phyloP scores from a whole-genome alignment of 2,329 filamentous ascomycete species.

The Elsinoe perseae region DNA sequence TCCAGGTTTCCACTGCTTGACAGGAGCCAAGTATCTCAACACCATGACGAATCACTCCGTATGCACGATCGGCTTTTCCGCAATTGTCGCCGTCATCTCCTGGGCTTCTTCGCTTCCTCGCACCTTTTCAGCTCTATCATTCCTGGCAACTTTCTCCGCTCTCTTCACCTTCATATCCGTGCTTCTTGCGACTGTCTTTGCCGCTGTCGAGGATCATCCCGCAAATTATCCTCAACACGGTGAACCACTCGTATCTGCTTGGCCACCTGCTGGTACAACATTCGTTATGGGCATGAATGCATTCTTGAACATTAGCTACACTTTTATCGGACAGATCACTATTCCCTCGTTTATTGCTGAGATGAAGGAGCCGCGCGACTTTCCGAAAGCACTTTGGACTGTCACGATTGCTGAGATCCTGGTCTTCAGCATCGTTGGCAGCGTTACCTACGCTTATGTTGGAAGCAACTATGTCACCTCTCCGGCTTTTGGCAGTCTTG shows the following conservation, averaged over 20 bases:
- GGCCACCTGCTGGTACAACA: constrained; percentile 62
- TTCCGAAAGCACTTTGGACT: constrained; percentile 85
- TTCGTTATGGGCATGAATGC: constrained; percentile 79
- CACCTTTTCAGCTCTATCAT: constrained; percentile 73
- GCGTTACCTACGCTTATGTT: constrained; percentile 76
- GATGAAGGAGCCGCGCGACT: constrained; percentile 74
- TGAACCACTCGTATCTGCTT: constrained; percentile 57
- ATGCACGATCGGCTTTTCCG: constrained; percentile 73
- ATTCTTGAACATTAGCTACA: constrained; percentile 93
- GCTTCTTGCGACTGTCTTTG: constrained; percentile 73
- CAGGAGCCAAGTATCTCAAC: constrained; percentile 81
- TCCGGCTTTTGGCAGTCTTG: constrained; percentile 78
- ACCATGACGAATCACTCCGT: constrained; percentile 67
- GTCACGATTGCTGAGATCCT: constrained; percentile 84
- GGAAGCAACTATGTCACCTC: constrained; percentile 83
- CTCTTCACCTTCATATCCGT: constrained; percentile 88
- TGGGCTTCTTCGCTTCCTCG: constrained; percentile 75
- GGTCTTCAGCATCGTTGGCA: constrained; percentile 74
- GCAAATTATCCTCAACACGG: constrained; percentile 47
- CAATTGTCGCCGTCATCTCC: constrained; percentile 65
- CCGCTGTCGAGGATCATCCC: constrained; percentile 67
- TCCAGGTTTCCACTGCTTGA: constrained; percentile 66
- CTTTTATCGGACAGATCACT: constrained; percentile 92
- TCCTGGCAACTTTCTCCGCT: constrained; percentile 70
- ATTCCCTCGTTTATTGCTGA: constrained; percentile 92